These are phyloP conservation scores for Leishmania martiniquensis DNA, from an alignment of 208 protist genomes.

Conservation along the genomic window DNA sequence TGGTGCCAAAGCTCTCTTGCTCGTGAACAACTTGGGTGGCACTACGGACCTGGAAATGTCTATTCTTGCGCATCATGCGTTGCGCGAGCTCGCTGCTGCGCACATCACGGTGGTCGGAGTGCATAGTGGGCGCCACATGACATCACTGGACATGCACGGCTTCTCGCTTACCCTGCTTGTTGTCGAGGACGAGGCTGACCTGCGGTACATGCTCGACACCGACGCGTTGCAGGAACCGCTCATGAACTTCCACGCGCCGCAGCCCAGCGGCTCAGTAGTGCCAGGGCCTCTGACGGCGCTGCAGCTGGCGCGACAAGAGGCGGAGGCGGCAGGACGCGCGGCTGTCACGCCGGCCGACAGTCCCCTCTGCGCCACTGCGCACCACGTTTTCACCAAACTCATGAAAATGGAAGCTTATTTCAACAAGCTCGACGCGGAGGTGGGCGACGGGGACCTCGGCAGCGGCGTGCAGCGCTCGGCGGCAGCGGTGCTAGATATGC, in stretches of 20 bases:
- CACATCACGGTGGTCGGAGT: conserved; percentile 53
- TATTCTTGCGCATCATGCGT: conserved; percentile 35
- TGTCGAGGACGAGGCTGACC: conserved; percentile 36
- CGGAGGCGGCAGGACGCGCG: conserved; percentile 13
- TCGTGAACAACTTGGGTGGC: conserved; percentile 91
- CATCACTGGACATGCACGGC: conserved; percentile 89
- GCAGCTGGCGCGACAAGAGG: conserved; percentile 38
- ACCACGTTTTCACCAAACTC: conserved; percentile 40
- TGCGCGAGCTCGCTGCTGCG: conserved; percentile 34
- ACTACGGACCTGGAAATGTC: conserved; percentile 85
- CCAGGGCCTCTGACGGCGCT: conserved; percentile 43
- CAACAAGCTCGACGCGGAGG: conserved; percentile 63
- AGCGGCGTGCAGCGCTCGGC: conserved; percentile 56
- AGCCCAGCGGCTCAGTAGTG: conserved; percentile 10
- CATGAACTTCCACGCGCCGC: conserved; percentile 58
- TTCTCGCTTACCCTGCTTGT: conserved; percentile 77
- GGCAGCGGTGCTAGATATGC: conserved; percentile 33
- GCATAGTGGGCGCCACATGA: conserved; percentile 80
- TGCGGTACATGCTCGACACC: conserved; percentile 50
- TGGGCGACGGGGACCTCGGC: conserved; percentile 71
- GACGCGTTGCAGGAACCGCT: conserved; percentile 41
- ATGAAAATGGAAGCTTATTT: conserved; percentile 36
- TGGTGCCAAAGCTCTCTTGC: conserved; percentile 43
- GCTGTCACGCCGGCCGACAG: neutral
- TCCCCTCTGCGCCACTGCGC: conserved; percentile 20